These are phyloP conservation scores for Umbellularia californica DNA, from an alignment of 164 flowering plant species.

Conservation along the genomic window DNA sequence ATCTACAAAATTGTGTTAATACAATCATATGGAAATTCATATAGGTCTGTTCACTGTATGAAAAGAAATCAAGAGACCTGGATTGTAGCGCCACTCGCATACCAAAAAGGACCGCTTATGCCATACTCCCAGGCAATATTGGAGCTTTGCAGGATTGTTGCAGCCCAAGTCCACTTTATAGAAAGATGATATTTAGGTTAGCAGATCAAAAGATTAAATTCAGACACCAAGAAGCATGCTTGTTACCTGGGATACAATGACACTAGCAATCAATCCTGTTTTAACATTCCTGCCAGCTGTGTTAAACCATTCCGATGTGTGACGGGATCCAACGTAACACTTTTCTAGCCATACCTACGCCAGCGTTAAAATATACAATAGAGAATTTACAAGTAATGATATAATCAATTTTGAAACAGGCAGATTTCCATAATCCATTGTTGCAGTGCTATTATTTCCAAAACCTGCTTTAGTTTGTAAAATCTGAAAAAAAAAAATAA, in stretches of 20 bases:
- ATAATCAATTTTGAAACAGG: neutral
- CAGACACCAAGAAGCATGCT: neutral
- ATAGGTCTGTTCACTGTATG: neutral
- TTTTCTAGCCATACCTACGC: slow-evolving; percentile 89
- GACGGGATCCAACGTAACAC: slow-evolving; percentile 77
- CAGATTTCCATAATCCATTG: too few relatives aligned
- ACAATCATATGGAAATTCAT: neutral
- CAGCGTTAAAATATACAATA: neutral
- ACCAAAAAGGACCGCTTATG: slow-evolving; percentile 97
- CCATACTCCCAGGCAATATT: slow-evolving; percentile 98
- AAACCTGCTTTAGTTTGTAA: too few relatives aligned
- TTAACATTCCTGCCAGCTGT: slow-evolving; percentile 95
- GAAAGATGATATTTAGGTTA: neutral
- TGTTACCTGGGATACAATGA: slow-evolving; percentile 87
- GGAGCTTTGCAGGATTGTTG: slow-evolving; percentile 94
- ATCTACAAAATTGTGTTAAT: too few relatives aligned
- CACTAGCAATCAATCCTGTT: slow-evolving; percentile 95
- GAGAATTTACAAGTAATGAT: neutral
- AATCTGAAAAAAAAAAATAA: too few relatives aligned
- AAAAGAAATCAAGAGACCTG: slow-evolving; percentile 43
- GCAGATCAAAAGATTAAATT: neutral
- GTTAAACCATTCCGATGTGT: slow-evolving; percentile 97
- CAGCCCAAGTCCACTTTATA: slow-evolving; percentile 96
- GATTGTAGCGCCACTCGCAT: slow-evolving; percentile 94
- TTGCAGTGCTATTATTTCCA: too few relatives aligned